Evolutionary conservation across 768 basidiomycete species (phyloP).

Genomic region (Mrakia gelida): DNA sequence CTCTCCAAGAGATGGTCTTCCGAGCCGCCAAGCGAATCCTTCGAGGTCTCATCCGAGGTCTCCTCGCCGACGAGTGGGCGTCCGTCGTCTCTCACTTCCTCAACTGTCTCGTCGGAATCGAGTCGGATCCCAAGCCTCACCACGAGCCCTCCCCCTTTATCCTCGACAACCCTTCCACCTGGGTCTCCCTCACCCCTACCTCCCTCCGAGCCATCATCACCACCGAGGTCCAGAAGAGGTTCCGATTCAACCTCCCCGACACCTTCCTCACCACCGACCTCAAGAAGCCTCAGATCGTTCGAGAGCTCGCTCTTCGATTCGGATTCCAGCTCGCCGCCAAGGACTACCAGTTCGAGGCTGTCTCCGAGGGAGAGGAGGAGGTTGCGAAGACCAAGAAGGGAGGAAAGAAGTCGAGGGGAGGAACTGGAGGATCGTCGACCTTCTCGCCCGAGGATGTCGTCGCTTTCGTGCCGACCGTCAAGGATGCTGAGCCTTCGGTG

Average conservation of each 20-base stretch:
- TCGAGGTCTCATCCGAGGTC: constrained; percentile 41
- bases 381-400: constrained; percentile 36
- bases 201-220: constrained; percentile 41
- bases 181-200: constrained; percentile 45
- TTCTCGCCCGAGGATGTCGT: constrained; percentile 48
- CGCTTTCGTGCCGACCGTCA: constrained; percentile 46
- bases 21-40: constrained; percentile 48
- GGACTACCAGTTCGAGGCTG: constrained; percentile 43
- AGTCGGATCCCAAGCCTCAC: constrained; percentile 41
- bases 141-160: constrained; percentile 42
- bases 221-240: constrained; percentile 43
- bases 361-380: constrained; percentile 17
- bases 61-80: constrained; percentile 42
- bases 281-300: constrained; percentile 44
- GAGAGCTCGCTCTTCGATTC: constrained; percentile 46
- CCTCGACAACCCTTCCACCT: constrained; percentile 35
- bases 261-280: constrained; percentile 39
- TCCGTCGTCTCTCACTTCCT: constrained; percentile 47
- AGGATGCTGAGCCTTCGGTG: constrained; percentile 45
- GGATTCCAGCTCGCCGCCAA: constrained; percentile 47
- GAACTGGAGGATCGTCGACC: constrained; percentile 29
- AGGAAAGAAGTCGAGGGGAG: constrained; percentile 31
- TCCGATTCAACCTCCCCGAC: constrained; percentile 44
- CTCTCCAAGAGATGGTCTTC: constrained; percentile 49
- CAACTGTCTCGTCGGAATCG: constrained; percentile 49